phyloP scores from a whole-genome alignment of 768 basidiomycete genomes.

The Lactifluus piperatus region DNA sequence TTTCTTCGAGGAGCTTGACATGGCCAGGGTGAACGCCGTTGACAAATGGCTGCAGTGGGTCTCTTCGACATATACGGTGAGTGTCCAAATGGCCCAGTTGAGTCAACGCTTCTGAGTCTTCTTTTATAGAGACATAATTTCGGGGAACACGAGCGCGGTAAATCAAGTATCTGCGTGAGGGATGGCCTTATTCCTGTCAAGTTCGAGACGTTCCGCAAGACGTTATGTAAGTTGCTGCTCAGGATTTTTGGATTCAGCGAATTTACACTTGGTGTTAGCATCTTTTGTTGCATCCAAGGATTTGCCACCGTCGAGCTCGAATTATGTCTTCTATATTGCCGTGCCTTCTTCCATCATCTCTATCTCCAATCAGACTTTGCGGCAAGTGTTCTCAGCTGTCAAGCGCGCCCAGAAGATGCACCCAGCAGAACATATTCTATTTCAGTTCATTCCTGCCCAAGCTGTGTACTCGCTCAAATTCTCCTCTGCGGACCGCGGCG shows the following conservation, averaged over 20 bases:
- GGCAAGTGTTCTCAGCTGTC: slow-evolving; percentile 56
- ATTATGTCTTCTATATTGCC: slow-evolving; percentile 60
- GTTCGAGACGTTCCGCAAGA: slow-evolving; percentile 66
- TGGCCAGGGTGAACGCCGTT: slow-evolving; percentile 39
- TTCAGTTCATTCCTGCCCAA: slow-evolving; percentile 69
- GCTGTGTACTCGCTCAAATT: slow-evolving; percentile 42
- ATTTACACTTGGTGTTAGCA: slow-evolving; percentile 28
- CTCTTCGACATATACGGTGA: slow-evolving; percentile 48
- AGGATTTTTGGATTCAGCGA: neutral
- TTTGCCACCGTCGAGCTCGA: slow-evolving; percentile 31
- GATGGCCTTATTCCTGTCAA: slow-evolving; percentile 56
- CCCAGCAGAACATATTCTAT: slow-evolving; percentile 42
- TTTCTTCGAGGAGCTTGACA: slow-evolving; percentile 54
- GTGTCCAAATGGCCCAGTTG: slow-evolving; percentile 21
- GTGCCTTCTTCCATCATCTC: slow-evolving; percentile 53
- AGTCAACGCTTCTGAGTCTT: slow-evolving; percentile 1
- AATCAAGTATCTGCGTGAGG: slow-evolving; percentile 34
- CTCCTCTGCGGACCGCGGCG: slow-evolving; percentile 33
- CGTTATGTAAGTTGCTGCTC: slow-evolving; percentile 36
- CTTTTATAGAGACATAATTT: slow-evolving; percentile 47
- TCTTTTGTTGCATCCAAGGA: slow-evolving; percentile 35
- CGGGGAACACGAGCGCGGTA: slow-evolving; percentile 49
- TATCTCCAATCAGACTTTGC: slow-evolving; percentile 55
- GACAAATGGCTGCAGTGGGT: slow-evolving; percentile 52
- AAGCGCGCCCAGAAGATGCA: slow-evolving; percentile 46